These are phyloP conservation scores for Acrodontium crateriforme DNA, from an alignment of 2,329 filamentous ascomycete species.

Conservation along the genomic window DNA sequence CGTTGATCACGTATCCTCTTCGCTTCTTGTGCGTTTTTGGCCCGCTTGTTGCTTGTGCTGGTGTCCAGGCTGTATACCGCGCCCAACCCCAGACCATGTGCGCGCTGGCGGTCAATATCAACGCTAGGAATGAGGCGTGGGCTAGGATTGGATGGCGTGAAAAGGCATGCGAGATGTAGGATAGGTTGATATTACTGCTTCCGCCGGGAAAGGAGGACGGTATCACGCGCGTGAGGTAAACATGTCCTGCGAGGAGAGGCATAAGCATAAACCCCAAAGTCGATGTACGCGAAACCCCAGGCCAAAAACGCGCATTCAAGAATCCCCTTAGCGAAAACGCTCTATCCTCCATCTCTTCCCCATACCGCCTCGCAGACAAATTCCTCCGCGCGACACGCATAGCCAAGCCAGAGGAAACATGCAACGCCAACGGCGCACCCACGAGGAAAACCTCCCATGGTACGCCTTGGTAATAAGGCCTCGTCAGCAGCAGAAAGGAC, in stretches of 20 bases:
- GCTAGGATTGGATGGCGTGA: conserved; percentile 52
- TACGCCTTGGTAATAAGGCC: conserved; percentile 81
- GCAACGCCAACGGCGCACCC: conserved; percentile 56
- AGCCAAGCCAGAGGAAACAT: conserved; percentile 63
- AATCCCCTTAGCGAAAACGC: conserved; percentile 22
- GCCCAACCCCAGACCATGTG: conserved; percentile 78
- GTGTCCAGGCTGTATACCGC: conserved; percentile 60
- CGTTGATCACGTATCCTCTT: conserved; percentile 61
- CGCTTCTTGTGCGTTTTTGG: conserved; percentile 44
- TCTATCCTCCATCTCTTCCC: conserved; percentile 46
- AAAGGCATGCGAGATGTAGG: conserved; percentile 76
- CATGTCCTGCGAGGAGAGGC: conserved; percentile 55
- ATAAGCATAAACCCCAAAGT: conserved; percentile 58
- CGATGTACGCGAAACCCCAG: conserved; percentile 54
- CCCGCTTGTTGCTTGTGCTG: conserved; percentile 38
- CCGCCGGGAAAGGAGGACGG: conserved; percentile 69
- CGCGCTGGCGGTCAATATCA: conserved; percentile 54
- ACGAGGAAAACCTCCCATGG: conserved; percentile 70
- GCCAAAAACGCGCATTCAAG: conserved; percentile 43
- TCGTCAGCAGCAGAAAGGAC: conserved; percentile 75
- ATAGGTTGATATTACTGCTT: conserved; percentile 70
- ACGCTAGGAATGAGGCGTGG: conserved; percentile 53
- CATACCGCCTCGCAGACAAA: conserved; percentile 61
- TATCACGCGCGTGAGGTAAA: conserved; percentile 59
- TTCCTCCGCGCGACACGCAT: conserved; percentile 62